Percentiles rank a stretch among this genome's conserved stretches.
phyloP scores from a whole-genome alignment of 208 protist species.

The Willaertia magna region DNA sequence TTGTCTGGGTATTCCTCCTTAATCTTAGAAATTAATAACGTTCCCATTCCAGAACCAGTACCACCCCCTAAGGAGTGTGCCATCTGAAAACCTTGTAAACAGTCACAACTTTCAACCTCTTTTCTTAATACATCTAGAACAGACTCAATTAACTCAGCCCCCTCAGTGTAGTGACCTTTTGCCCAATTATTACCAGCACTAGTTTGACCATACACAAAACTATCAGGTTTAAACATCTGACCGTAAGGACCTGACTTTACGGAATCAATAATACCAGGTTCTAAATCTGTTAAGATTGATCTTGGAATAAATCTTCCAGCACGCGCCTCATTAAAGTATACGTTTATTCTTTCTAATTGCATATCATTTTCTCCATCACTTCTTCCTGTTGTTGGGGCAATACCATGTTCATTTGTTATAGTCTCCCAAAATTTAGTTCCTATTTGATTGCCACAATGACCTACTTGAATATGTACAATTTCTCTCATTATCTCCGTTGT shows the following conservation, averaged over 20 bases:
- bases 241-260: slow-evolving; percentile 32
- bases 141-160: slow-evolving; percentile 45
- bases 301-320: slow-evolving; percentile 10
- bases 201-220: slow-evolving; percentile 44
- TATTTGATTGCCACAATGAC: slow-evolving; percentile 14
- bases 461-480: neutral
- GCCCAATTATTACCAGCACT: slow-evolving; percentile 57
- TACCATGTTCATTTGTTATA: neutral
- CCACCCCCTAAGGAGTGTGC: slow-evolving; percentile 60
- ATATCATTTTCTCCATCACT: neutral
- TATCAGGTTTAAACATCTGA: slow-evolving; percentile 51
- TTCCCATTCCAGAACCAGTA: slow-evolving; percentile 58
- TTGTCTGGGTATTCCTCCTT: slow-evolving; percentile 54
- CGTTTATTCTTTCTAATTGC: neutral
- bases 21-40: slow-evolving; percentile 46
- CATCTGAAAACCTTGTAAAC: slow-evolving; percentile 61
- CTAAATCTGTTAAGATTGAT: slow-evolving; percentile 40
- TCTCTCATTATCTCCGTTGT: neutral
- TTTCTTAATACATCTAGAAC: slow-evolving; percentile 54
- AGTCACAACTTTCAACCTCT: slow-evolving; percentile 54
- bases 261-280: slow-evolving; percentile 42
- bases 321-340: neutral
- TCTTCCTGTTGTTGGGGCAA: neutral
- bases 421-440: neutral
- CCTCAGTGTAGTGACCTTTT: slow-evolving; percentile 64